phyloP scores from a whole-genome alignment of 2,329 filamentous ascomycete species.

The Scleromitrula shiraiana region DNA sequence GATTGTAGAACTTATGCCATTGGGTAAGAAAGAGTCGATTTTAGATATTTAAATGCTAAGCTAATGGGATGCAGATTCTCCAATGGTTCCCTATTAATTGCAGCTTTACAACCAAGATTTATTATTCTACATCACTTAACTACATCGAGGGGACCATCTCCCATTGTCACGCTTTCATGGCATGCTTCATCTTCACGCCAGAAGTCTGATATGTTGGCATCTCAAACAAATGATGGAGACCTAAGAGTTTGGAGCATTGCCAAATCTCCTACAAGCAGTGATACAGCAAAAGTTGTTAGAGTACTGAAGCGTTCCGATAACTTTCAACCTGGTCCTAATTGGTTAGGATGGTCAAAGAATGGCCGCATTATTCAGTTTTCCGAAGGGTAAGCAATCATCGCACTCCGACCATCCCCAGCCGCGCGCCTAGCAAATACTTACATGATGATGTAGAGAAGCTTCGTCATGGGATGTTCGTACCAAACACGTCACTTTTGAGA shows the following conservation, averaged over 20 bases:
- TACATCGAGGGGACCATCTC: conserved; percentile 74
- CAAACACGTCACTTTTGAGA: conserved; percentile 89
- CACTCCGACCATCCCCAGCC: conserved; percentile 21
- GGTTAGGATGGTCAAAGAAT: conserved; percentile 98
- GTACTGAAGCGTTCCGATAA: conserved; percentile 75
- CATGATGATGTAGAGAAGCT: conserved; percentile 58
- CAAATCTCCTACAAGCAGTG: conserved; percentile 62
- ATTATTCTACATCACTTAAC: conserved; percentile 90
- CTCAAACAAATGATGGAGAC: conserved; percentile 86
- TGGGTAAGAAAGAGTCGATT: conserved; percentile 48
- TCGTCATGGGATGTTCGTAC: conserved; percentile 95
- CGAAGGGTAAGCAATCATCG: conserved; percentile 74
- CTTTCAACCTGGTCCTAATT: conserved; percentile 69
- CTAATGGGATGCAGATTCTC: conserved; percentile 57
- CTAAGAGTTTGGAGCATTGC: conserved; percentile 94
- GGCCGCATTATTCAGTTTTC: conserved; percentile 89
- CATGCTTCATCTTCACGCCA: conserved; percentile 93
- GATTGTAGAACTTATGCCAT: conserved; percentile 96
- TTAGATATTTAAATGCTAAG: not conserved
- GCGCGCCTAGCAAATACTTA: conserved; percentile 40
- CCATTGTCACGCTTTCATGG: conserved; percentile 83
- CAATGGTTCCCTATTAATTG: conserved; percentile 89
- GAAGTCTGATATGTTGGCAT: conserved; percentile 95
- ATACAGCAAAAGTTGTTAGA: conserved; percentile 81
- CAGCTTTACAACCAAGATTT: conserved; percentile 81